Conservation (phyloP, 2,329 filamentous ascomycete genomes). For the Corniculantispora saksenae region DNA sequence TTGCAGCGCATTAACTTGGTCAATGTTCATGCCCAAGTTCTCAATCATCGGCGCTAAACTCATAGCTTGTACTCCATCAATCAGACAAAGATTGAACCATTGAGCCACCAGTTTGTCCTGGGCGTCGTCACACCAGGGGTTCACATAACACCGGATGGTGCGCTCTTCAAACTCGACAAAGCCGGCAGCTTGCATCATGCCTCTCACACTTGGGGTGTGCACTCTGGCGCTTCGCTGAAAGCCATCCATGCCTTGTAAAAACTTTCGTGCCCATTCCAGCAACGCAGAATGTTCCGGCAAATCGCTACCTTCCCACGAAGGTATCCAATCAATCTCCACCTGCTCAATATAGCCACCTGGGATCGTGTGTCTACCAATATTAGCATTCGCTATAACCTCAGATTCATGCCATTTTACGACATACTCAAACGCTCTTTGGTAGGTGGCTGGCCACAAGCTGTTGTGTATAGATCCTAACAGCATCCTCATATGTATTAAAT, state of each 20-base stretch:
- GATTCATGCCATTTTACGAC: conserved; percentile 30
- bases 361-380: conserved; percentile 65
- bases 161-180: conserved; percentile 78
- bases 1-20: conserved; percentile 64
- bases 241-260: conserved; percentile 67
- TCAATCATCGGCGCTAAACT: conserved; percentile 71
- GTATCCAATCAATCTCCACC: conserved; percentile 82
- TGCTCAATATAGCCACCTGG: conserved; percentile 83
- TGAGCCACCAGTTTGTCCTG: conserved; percentile 68
- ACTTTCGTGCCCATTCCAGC: conserved; percentile 67
- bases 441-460: conserved; percentile 68
- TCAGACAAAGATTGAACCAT: conserved; percentile 82
- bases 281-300: conserved; percentile 60
- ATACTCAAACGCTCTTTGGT: conserved; percentile 68
- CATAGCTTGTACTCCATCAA: conserved; percentile 71
- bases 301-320: conserved; percentile 68
- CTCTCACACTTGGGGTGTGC: conserved; percentile 50
- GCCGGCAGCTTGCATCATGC: conserved; percentile 66
- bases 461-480: conserved; percentile 74
- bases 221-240: conserved; percentile 66
- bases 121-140: conserved; percentile 68
- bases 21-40: conserved; percentile 46
- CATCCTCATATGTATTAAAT: conserved; percentile 82
- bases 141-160: conserved; percentile 69
- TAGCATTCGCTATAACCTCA: background rate